Percentiles rank a stretch among this genome's conserved stretches.
Evolutionary conservation across 495 filamentous ascomycete genomes (phyloP).

Genomic region (Trichoderma asperelloides): DNA sequence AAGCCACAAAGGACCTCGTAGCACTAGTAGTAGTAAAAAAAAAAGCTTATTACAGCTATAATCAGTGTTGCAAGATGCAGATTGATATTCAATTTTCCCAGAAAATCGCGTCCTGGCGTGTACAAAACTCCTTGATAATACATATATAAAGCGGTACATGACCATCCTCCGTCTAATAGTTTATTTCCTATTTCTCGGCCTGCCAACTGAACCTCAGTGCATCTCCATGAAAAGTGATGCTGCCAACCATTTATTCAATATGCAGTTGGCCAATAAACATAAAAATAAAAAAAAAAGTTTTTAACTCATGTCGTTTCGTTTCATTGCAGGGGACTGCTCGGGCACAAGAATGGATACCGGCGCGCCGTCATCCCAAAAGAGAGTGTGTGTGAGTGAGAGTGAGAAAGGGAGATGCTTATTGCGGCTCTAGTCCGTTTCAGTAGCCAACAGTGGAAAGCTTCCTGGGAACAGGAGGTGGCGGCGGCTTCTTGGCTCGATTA

Average conservation of each 20-base stretch:
- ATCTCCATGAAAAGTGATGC: neutral
- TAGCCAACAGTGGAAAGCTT: constrained; percentile 28
- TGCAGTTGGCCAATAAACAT: neutral
- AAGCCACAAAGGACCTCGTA: too few species aligned
- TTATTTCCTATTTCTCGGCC: too few species aligned
- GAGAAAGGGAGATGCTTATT: neutral
- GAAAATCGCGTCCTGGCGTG: neutral
- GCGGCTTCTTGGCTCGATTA: constrained; percentile 68
- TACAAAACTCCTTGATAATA: neutral
- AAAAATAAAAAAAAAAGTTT: neutral
- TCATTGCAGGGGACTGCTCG: neutral
- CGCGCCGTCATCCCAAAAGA: neutral
- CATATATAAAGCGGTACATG: neutral
- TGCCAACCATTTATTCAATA: neutral
- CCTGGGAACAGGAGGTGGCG: constrained; percentile 55
- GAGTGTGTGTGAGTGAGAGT: neutral
- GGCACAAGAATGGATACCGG: neutral
- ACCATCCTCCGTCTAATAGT: too few species aligned
- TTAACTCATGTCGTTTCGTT: neutral
- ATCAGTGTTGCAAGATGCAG: too few species aligned
- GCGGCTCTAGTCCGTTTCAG: constrained; percentile 8
- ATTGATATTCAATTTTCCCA: too few species aligned
- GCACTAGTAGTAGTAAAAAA: too few species aligned
- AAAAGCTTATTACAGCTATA: too few species aligned
- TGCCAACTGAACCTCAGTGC: neutral